A percentile compares a stretch with the other conserved stretches of the same genome.
These are phyloP conservation scores for Hansfordia pulvinata DNA, from an alignment of 2,329 filamentous ascomycete genomes.

Conservation along the genomic window DNA sequence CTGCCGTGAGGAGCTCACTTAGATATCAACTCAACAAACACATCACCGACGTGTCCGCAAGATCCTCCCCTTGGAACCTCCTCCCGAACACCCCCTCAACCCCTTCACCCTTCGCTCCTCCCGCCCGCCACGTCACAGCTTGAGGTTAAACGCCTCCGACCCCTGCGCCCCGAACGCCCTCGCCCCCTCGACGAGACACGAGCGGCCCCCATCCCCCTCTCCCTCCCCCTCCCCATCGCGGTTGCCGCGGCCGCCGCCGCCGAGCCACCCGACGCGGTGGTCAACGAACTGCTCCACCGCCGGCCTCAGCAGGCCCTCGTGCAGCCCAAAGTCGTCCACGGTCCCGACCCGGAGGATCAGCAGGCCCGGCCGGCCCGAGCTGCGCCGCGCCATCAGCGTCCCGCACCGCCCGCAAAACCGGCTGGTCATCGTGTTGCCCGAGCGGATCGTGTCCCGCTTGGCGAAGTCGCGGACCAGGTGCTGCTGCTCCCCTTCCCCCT, in stretches of 20 bases:
- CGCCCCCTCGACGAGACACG: too few relatives aligned
- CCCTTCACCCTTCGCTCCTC: too few relatives aligned
- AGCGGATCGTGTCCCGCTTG: constrained; percentile 31
- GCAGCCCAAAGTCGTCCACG: constrained; percentile 45
- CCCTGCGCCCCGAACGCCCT: too few relatives aligned
- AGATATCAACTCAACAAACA: too few relatives aligned
- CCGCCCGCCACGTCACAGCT: too few relatives aligned
- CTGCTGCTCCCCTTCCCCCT: too few relatives aligned
- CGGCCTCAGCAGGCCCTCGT: constrained; percentile 42
- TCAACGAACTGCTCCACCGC: constrained; percentile 36
- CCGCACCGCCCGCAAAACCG: constrained; percentile 47
- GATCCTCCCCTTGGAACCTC: too few relatives aligned
- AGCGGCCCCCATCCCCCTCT: neutral
- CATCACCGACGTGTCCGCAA: too few relatives aligned
- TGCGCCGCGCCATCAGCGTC: constrained; percentile 43
- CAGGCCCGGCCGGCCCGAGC: constrained; percentile 25
- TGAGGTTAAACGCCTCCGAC: too few relatives aligned
- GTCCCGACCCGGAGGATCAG: constrained; percentile 43
- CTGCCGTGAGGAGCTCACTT: too few relatives aligned
- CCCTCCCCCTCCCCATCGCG: neutral
- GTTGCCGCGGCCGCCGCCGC: constrained; percentile 19
- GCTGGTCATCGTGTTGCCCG: constrained; percentile 41
- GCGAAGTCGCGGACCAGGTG: constrained; percentile 30
- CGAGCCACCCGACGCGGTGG: constrained; percentile 35
- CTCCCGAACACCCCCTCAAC: too few relatives aligned